phyloP scores from a whole-genome alignment of 202 grass and related monocot species.

The Cymbopogon flexuosus region DNA sequence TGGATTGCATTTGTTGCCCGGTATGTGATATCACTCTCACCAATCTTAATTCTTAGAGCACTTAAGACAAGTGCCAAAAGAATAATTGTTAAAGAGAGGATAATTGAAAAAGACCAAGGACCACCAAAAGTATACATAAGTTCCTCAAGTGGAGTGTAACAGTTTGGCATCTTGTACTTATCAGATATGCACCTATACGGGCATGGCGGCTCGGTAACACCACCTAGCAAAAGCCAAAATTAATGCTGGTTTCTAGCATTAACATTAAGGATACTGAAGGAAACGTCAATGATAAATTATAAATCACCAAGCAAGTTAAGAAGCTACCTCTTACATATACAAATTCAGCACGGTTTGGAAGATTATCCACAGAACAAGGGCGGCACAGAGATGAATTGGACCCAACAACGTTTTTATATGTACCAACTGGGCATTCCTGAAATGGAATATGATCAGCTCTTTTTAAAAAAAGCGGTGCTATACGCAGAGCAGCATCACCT shows the following conservation, averaged over 20 bases:
- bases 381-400: conserved; percentile 82
- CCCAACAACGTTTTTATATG: conserved; percentile 80
- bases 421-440: conserved; percentile 96
- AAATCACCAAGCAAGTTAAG: conserved; percentile 1
- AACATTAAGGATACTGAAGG: conserved; percentile 12
- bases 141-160: conserved; percentile 95
- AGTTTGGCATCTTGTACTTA: conserved; percentile 98
- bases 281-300: conserved; percentile 1
- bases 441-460: conserved; percentile 25
- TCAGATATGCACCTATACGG: conserved; percentile 90
- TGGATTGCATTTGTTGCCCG: conserved; percentile 65
- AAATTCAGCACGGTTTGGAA: conserved; percentile 84
- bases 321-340: conserved; percentile 88
- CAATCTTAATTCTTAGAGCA: conserved; percentile 93
- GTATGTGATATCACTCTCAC: conserved; percentile 63
- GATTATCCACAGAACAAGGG: conserved; percentile 65
- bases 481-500: background rate
- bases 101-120: conserved; percentile 79
- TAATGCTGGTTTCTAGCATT: conserved; percentile 25
- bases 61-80: conserved; percentile 84
- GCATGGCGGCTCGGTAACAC: conserved; percentile 71
- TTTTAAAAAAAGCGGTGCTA: background rate
- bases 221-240: conserved; percentile 56
- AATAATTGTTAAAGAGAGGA: conserved; percentile 71
- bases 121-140: conserved; percentile 88